Evolutionary conservation across 441 rosid genomes (phyloP), one percentile per base, ranked within the genome.

Genomic region (Brassica balearica): DNA sequence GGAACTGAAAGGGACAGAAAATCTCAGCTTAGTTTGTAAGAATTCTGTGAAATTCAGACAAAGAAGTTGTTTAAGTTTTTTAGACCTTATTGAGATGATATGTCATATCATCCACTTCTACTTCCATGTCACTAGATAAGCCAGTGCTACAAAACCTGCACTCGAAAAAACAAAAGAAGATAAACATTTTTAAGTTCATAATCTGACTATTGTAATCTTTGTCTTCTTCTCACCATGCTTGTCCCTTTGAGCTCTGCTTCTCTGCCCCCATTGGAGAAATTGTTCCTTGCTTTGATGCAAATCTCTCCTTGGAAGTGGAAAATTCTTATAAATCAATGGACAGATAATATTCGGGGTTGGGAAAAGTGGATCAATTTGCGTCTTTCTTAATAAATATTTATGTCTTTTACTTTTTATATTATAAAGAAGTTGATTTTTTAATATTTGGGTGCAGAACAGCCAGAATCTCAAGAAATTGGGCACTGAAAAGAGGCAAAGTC

Each of bases 31-130:
- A 53, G 19, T 7, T 62, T 11, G 6, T 4, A 56, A 10, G 43
- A 3, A 36, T 6, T 64, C 27, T 65, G 10, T 25, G 15, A 19
- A 48, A 48, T 11, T 15, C 29, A 63, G 67, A 12, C 51, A 59
- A 22, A 0, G n/a, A 23, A 60, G 64, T 60, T 60, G 29, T 9
- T 59, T 58, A 8, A 1, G 12, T 5, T 5, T 55, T 4, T 11
- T 17, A 60, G 73, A 87, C 91, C 88, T 89, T 89, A 69, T 87
- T 90, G 32, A 89, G 90, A 77, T 89, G 90, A 75, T 85, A 89
- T 65, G 73, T 71, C 81, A 85, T 85, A 41, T 86, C 90, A 2
- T 79, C 85, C 0, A 89, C 88, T 72, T 89, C 87, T 63, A 87
- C 61, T 27, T 86, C 85, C 72, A 89, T 84, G 85, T 89, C 93